A percentile compares a stretch with the other conserved stretches of the same genome.
phyloP scores from a whole-genome alignment of 108 stramenopile genomes.

The Aurantiochytrium sp. region DNA sequence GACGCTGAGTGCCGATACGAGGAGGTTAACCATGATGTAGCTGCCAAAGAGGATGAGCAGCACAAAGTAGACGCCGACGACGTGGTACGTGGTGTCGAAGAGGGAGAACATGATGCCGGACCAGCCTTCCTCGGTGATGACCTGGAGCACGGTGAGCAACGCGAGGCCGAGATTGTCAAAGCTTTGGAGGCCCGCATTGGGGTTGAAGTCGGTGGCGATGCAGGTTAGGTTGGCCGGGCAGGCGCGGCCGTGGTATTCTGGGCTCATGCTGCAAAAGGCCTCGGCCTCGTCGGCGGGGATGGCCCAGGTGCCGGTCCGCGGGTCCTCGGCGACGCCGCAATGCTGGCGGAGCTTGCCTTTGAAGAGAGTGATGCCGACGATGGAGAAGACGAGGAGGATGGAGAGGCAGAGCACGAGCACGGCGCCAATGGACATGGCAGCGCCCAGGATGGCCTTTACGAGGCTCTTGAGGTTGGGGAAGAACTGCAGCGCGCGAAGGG shows the following conservation, averaged over 20 bases:
- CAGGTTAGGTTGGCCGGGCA: not conserved
- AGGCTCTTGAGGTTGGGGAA: slow-evolving; percentile 62
- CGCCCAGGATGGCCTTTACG: slow-evolving; percentile 56
- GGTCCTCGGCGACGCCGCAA: not conserved
- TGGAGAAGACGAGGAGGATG: slow-evolving; percentile 60
- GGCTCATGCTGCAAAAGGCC: not conserved
- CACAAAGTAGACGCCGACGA: slow-evolving; percentile 53
- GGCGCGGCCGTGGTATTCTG: not conserved
- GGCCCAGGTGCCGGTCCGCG: not conserved
- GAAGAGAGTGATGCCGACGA: slow-evolving; percentile 64
- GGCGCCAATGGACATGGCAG: slow-evolving; percentile 56
- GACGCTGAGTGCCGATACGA: slow-evolving; percentile 62
- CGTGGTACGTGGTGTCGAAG: slow-evolving; percentile 30
- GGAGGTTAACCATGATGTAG: slow-evolving; percentile 64
- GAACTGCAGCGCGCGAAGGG: slow-evolving; percentile 59
- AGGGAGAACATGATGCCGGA: slow-evolving; percentile 55
- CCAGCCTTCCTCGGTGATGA: slow-evolving; percentile 72
- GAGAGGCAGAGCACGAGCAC: slow-evolving; percentile 63
- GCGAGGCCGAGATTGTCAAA: slow-evolving; percentile 61
- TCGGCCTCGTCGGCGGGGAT: not conserved
- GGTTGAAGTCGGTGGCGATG: slow-evolving; percentile 25
- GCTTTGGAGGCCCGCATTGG: slow-evolving; percentile 60
- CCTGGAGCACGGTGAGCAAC: slow-evolving; percentile 65
- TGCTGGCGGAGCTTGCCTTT: slow-evolving; percentile 30
- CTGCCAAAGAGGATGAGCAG: slow-evolving; percentile 61